A percentile compares a stretch with the other conserved stretches of the same genome.
Evolutionary conservation across 768 basidiomycete species (phyloP).

Genomic region (Udeniomyces megalosporus): DNA sequence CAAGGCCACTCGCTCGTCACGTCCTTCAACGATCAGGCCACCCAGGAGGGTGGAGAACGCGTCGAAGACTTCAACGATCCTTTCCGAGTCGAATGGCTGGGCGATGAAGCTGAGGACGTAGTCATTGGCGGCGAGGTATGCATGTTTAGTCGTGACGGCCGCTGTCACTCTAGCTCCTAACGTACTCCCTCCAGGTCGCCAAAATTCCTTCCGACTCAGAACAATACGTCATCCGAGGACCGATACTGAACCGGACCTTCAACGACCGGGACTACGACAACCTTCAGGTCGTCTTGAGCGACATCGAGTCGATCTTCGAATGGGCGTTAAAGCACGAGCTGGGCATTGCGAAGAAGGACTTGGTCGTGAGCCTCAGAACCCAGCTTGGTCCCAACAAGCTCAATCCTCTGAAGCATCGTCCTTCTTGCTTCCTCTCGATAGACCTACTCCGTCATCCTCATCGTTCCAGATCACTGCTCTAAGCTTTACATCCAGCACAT

Average conservation of each 20-base stretch:
- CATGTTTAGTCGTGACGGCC: background rate
- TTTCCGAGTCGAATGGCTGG: constrained; percentile 70
- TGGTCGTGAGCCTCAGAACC: constrained; percentile 17
- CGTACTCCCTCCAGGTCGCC: constrained; percentile 9
- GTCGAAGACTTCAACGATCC: constrained; percentile 73
- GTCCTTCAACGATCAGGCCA: constrained; percentile 43
- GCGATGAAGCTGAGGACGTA: constrained; percentile 37
- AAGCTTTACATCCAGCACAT: constrained; percentile 65
- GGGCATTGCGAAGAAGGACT: constrained; percentile 39
- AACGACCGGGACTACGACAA: constrained; percentile 56
- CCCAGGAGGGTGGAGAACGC: constrained; percentile 41
- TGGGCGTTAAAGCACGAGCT: constrained; percentile 47
- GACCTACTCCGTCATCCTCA: constrained; percentile 72
- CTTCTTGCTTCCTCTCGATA: constrained; percentile 25
- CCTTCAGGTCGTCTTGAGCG: constrained; percentile 51
- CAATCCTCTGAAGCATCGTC: no score
- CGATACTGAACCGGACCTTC: constrained; percentile 63
- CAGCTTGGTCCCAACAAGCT: background rate
- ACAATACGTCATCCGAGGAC: constrained; percentile 64
- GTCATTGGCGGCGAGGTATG: constrained; percentile 56
- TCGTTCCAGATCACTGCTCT: constrained; percentile 86
- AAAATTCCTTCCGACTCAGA: constrained; percentile 38
- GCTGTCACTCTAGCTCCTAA: constrained; percentile 8
- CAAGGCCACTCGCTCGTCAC: constrained; percentile 24
- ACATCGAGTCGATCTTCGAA: constrained; percentile 55